A percentile compares a stretch with the other conserved stretches of the same genome.
Conservation (phyloP, 2,329 filamentous ascomycete species). For the Xylariaceae sp. region DNA sequence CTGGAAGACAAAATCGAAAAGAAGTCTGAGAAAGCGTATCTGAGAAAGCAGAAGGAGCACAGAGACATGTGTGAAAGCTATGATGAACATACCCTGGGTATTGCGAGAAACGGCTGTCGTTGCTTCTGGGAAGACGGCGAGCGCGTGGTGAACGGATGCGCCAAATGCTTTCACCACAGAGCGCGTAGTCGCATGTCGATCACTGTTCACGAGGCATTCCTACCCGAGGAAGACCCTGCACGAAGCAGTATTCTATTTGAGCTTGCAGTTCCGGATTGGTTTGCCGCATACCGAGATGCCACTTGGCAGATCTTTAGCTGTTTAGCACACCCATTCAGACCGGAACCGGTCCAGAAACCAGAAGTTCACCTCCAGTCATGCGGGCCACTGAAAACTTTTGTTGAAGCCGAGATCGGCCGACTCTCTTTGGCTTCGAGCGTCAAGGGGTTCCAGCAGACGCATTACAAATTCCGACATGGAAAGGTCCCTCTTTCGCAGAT, state of each 20-base stretch:
- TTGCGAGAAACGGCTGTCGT: constrained; percentile 30
- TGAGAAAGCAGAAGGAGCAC: constrained; percentile 16
- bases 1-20: constrained; percentile 15
- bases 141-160: constrained; percentile 35
- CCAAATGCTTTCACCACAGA: constrained; percentile 37
- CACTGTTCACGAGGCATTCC: constrained; percentile 41
- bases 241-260: constrained; percentile 48
- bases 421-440: constrained; percentile 28
- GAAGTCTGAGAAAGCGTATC: constrained; percentile 11
- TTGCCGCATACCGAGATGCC: constrained; percentile 45
- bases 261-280: constrained; percentile 38
- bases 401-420: neutral
- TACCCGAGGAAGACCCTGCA: constrained; percentile 35
- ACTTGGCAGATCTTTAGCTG: constrained; percentile 43
- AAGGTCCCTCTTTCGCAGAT: constrained; percentile 24
- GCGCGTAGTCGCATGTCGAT: constrained; percentile 38
- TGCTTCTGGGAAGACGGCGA: constrained; percentile 24
- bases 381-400: constrained; percentile 12
- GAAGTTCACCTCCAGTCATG: constrained; percentile 20
- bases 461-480: constrained; percentile 26
- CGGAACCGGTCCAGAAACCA: constrained; percentile 5
- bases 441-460: constrained; percentile 30
- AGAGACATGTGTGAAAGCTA: constrained; percentile 11
- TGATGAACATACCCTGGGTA: constrained; percentile 32
- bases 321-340: constrained; percentile 29